Base-by-base conservation (phyloP, 306 rosid genomes). In the Cicer yamashitae region DNA sequence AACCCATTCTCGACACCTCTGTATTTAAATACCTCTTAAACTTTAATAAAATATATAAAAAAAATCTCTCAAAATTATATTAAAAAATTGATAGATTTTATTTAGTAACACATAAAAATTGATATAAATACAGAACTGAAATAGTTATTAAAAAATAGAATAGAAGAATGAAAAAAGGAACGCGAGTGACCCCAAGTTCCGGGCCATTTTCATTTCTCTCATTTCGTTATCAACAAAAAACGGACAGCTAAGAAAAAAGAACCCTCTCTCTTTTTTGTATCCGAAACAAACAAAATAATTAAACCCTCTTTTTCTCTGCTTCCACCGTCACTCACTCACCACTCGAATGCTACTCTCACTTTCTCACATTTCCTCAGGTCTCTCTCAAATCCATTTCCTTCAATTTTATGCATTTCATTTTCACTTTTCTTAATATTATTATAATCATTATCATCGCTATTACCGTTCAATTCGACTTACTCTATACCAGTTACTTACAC, bases 291-390 rank as follows among this genome's bases (percentile, higher is more conserved):
- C 4, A 13, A 25, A 73, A 7, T 7, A n/a, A 18, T 8, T 9
- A 17, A 17, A 61, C 7, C 60, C 30, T 66, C 56, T 25, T 60
- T 45, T 81, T 75, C 30, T 6, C 50, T 8, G 17, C 11, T 46
- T 74, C 77, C 52, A 71, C 75, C 13, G 20, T 57, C 52, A 46
- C 18, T 50, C 54, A 50, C 54, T 58, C 73, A 34, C 75, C 81
- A 76, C 80, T 76, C 74, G 20, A 76, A 76, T 67, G 80, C 67
- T 67, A 41, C 25, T 54, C 79, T 39, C 41, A 53, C 67, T 76
- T 8, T 53, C 80, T 37, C 57, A 67, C 82, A 39, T 20, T 77
- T 59, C 54, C 86, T 64, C 79, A 70, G 65, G 81, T 77, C 17
- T 51, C 20, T 22, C 30, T 3, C 2, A 7, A 7, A 7, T 53